Percentiles rank a stretch among this genome's conserved stretches.
phyloP scores from a whole-genome alignment of 495 filamentous ascomycete species.

The Penicillium alfredii region DNA sequence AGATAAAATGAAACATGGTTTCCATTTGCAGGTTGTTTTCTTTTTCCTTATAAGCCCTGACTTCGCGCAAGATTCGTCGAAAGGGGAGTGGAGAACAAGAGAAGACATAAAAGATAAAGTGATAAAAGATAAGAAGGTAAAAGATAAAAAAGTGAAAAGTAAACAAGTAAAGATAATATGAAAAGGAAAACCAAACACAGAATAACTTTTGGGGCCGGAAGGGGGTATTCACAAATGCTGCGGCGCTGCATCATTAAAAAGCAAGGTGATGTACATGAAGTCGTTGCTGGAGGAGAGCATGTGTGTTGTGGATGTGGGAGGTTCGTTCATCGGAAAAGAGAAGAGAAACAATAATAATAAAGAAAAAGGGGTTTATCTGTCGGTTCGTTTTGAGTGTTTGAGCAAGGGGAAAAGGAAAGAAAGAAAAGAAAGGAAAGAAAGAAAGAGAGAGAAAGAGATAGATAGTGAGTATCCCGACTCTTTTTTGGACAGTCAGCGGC shows the following conservation, averaged over 20 bases:
- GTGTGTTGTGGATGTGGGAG: constrained; percentile 5
- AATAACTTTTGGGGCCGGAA: constrained; percentile 27
- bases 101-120: too few species aligned
- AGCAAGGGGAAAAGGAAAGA: background rate
- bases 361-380: too few species aligned
- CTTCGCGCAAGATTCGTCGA: too few species aligned
- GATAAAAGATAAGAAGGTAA: constrained; percentile 1
- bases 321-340: background rate
- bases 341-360: background rate
- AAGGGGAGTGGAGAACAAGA: too few species aligned
- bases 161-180: background rate
- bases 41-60: too few species aligned
- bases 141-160: background rate
- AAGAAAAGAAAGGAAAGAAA: background rate
- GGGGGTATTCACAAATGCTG: constrained; percentile 36
- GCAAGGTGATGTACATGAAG: constrained; percentile 31
- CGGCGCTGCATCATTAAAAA: constrained; percentile 16
- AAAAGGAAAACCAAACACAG: constrained; percentile 11
- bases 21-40: too few species aligned
- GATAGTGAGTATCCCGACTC: too few species aligned
- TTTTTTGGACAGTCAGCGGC: too few species aligned
- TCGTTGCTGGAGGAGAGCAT: constrained; percentile 11
- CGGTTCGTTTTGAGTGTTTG: too few species aligned
- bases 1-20: too few species aligned
- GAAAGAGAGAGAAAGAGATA: background rate